A percentile compares a stretch with the other conserved stretches of the same genome.
These are phyloP conservation scores for Aspergillus fumigatus DNA, from an alignment of 2,329 filamentous ascomycete species.

Conservation along the genomic window DNA sequence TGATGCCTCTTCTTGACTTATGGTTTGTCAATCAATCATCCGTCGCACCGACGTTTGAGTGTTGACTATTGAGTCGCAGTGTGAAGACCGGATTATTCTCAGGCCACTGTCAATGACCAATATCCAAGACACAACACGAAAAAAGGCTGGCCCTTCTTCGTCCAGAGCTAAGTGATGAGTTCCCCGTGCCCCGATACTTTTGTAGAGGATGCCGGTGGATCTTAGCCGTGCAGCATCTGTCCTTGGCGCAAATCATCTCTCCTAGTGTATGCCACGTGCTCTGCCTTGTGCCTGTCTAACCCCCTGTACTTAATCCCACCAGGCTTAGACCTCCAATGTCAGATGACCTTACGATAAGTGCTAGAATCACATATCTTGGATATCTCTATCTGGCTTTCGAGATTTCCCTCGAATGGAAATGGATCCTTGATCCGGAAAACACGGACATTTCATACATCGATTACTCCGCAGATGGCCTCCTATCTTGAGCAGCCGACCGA, in stretches of 20 bases:
- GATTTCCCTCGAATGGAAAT: neutral
- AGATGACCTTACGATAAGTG: neutral
- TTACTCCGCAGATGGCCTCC: conserved; percentile 18
- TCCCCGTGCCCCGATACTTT: neutral
- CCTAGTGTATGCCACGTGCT: conserved; percentile 10
- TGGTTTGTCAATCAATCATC: neutral
- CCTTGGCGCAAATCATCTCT: conserved; percentile 9
- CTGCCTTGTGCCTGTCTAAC: neutral
- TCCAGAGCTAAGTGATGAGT: neutral
- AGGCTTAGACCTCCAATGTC: neutral
- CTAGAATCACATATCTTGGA: neutral
- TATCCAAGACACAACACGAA: neutral
- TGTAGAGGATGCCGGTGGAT: neutral
- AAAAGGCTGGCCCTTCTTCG: neutral
- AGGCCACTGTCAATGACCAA: neutral
- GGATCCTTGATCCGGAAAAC: neutral
- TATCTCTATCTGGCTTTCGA: neutral
- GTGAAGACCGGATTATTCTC: neutral
- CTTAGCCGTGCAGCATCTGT: neutral
- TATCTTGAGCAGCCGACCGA: conserved; percentile 21
- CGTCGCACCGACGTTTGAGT: neutral
- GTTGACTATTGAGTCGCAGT: neutral
- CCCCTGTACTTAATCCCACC: neutral
- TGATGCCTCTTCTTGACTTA: neutral
- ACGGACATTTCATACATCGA: neutral